phyloP scores from a whole-genome alignment of 208 protist species.

The Lotmaria passim region DNA sequence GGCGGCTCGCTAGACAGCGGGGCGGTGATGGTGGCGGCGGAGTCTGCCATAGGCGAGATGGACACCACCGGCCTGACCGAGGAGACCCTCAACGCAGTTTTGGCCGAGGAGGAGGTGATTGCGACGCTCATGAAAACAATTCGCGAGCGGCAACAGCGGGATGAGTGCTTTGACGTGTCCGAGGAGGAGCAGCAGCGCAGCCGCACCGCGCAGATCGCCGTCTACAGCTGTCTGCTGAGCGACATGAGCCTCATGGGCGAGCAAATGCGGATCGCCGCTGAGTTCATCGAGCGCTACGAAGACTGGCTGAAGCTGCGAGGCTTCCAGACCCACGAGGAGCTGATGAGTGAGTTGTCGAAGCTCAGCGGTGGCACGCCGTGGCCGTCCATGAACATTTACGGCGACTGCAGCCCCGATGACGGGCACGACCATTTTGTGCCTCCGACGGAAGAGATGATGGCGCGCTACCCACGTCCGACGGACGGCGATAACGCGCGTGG shows the following conservation, averaged over 20 bases:
- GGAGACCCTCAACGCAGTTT: constrained; percentile 49
- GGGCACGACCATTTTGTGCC: constrained; percentile 43
- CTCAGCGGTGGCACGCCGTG: constrained; percentile 32
- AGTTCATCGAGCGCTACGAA: constrained; percentile 77
- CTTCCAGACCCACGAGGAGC: constrained; percentile 50
- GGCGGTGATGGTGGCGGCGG: constrained; percentile 8
- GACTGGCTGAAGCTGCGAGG: constrained; percentile 70
- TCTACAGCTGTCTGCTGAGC: constrained; percentile 82
- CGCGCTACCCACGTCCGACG: constrained; percentile 12
- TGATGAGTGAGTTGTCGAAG: constrained; percentile 57
- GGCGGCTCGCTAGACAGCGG: constrained; percentile 11
- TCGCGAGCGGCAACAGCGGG: constrained; percentile 46
- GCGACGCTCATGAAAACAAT: constrained; percentile 64
- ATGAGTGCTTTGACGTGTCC: constrained; percentile 46
- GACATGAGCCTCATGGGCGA: constrained; percentile 74
- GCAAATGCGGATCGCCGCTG: constrained; percentile 46
- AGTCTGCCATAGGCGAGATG: constrained; percentile 33
- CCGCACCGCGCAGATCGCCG: constrained; percentile 61
- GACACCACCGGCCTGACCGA: constrained; percentile 29
- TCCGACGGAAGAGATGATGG: constrained; percentile 35
- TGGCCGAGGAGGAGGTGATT: constrained; percentile 70
- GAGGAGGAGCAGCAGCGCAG: constrained; percentile 52
- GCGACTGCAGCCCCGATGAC: background rate
- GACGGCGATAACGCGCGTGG: background rate
- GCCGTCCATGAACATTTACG: constrained; percentile 29